Base-by-base conservation (phyloP, 768 basidiomycete species). In the Calvatia gigantea region DNA sequence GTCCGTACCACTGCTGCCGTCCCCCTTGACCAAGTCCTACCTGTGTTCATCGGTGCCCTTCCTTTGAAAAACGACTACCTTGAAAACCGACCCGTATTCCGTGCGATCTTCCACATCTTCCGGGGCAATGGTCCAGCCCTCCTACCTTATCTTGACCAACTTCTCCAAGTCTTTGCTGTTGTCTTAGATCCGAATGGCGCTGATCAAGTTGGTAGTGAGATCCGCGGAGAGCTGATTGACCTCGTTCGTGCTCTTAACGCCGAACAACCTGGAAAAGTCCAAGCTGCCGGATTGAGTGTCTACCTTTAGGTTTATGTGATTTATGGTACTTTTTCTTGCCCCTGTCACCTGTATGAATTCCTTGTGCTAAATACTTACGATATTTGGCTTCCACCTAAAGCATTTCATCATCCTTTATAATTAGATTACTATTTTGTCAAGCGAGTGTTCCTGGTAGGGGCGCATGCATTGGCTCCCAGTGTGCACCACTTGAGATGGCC, bases 21-120 rank as follows among this genome's bases (percentile, higher is more conserved):
- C 15, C 96, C 96, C 23, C 84, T 98, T 35, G 91, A 94, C 48
- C 87, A 93, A 70, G 93, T 97, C 49, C 81, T 98, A 9, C 93
- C 94, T 2, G 77, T 91, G 51, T 83, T 98, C 66, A 71, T 97
- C 55, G 78, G 74, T 23, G 86, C 89, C 29, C 80, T 99, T 8
- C 97, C 97, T 6, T 74, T 98, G 59, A 86, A 85, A 67, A 85
- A 91, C 68, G 97, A 99, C 71, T 82, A 76, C 61, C 82, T 94
- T 58, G 97, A 98, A 73, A 96, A 97, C 72, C 79, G 84, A 33
- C 86, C 94, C 1, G 84, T 94, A 39, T 96, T 96, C 82, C 83
- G 85, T 27, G 87, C 91, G 5, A 77, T 99, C 62, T 91, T 98
- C 84, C 79, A 86, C 60, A 78, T 98, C 45, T 93, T 94, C 83